Evolutionary conservation across 2,329 filamentous ascomycete genomes (phyloP).

Genomic region (Colletotrichum somersetense): DNA sequence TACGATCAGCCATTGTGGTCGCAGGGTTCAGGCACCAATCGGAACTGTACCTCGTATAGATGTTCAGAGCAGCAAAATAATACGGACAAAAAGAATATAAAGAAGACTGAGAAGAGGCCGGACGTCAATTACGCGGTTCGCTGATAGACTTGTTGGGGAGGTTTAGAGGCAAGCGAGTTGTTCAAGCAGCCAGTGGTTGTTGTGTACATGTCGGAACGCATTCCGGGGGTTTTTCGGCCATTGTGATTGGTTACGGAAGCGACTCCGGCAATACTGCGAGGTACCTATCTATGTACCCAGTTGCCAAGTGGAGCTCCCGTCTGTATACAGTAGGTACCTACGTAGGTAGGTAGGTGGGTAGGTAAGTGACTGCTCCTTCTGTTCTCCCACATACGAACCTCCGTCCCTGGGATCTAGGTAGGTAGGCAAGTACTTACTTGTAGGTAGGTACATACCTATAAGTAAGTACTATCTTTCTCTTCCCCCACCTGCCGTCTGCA

Average conservation of each 20-base stretch:
- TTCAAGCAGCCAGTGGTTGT: slow-evolving; percentile 4
- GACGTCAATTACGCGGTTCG: neutral
- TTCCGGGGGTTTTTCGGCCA: neutral
- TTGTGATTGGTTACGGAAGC: neutral
- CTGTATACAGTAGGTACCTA: too few relatives aligned
- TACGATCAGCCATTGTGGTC: neutral
- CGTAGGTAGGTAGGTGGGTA: too few relatives aligned
- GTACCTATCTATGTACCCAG: too few relatives aligned
- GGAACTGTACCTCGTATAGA: too few relatives aligned
- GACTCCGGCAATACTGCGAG: neutral
- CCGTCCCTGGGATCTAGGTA: too few relatives aligned
- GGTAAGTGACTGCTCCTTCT: too few relatives aligned
- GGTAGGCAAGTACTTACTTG: too few relatives aligned
- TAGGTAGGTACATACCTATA: too few relatives aligned
- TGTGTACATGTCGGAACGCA: neutral
- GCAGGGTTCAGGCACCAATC: neutral
- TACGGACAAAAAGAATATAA: neutral
- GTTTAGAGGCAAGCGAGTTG: neutral
- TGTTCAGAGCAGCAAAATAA: neutral
- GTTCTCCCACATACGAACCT: too few relatives aligned
- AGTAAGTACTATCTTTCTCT: too few relatives aligned
- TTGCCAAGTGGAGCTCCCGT: too few relatives aligned
- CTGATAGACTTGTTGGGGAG: neutral
- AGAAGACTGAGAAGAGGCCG: neutral
- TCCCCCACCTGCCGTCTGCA: too few relatives aligned